Conservation (phyloP, 345 rosid genomes). For the Brassica incana region DNA sequence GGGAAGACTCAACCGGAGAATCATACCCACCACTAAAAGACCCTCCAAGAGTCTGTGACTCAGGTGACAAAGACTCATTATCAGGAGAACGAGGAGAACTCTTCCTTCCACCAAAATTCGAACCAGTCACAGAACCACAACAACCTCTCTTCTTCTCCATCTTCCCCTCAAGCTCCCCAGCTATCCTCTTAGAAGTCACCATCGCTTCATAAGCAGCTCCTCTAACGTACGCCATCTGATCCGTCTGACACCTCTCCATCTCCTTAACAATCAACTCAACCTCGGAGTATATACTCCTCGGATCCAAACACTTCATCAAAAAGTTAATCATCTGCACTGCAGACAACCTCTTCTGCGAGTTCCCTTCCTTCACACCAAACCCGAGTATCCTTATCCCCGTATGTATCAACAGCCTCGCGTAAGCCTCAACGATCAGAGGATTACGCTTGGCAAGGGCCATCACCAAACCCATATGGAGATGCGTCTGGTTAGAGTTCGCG, state of each 20-base stretch:
- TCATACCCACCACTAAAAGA: slow-evolving; percentile 46
- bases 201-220: slow-evolving; percentile 92
- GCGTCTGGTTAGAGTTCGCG: slow-evolving; percentile 69
- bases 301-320: slow-evolving; percentile 80
- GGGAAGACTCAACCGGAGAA: slow-evolving; percentile 64
- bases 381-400: slow-evolving; percentile 64
- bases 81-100: slow-evolving; percentile 46
- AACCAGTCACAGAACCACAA: slow-evolving; percentile 60
- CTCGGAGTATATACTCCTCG: slow-evolving; percentile 72
- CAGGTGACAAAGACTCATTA: slow-evolving; percentile 57
- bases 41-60: slow-evolving; percentile 59
- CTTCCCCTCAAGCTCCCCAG: slow-evolving; percentile 52
- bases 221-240: slow-evolving; percentile 84
- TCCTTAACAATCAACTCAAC: slow-evolving; percentile 66
- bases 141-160: slow-evolving; percentile 56
- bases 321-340: slow-evolving; percentile 91
- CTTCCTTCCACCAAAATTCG: slow-evolving; percentile 49
- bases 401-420: slow-evolving; percentile 75
- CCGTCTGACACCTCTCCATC: slow-evolving; percentile 84
- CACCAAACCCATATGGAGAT: slow-evolving; percentile 71
- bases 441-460: slow-evolving; percentile 89
- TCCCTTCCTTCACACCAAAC: slow-evolving; percentile 60
- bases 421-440: slow-evolving; percentile 82
- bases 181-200: slow-evolving; percentile 72
- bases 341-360: slow-evolving; percentile 81